A percentile compares a stretch with the other conserved stretches of the same genome.
Conservation (phyloP, 805 yeast genomes). For the Candida andamanensis region DNA sequence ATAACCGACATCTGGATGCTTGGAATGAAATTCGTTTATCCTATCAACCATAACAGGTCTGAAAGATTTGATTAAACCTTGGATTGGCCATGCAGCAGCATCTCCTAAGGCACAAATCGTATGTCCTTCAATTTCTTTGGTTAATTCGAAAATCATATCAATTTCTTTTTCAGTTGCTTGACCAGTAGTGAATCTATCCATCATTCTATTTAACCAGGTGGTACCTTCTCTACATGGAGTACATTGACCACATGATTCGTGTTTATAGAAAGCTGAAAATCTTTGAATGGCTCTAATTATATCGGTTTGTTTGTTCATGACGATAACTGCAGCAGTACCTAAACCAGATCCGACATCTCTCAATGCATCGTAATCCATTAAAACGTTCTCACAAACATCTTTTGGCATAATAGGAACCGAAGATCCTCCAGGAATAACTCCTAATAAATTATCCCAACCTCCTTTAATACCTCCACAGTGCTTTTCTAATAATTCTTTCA, state of each 20-base stretch:
- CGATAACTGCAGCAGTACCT: conserved; percentile 92
- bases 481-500: conserved; percentile 74
- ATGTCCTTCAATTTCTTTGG: conserved; percentile 86
- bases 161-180: conserved; percentile 79
- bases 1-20: conserved; percentile 44
- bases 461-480: conserved; percentile 91
- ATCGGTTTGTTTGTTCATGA: conserved; percentile 83
- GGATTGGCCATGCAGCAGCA: conserved; percentile 93
- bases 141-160: conserved; percentile 77
- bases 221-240: conserved; percentile 95
- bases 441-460: conserved; percentile 88
- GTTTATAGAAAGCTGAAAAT: conserved; percentile 78
- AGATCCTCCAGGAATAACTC: conserved; percentile 87
- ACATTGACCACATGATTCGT: conserved; percentile 93
- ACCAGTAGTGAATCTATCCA: conserved; percentile 75
- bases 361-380: conserved; percentile 87
- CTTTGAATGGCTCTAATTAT: conserved; percentile 83
- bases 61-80: conserved; percentile 81
- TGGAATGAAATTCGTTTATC: conserved; percentile 55
- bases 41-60: conserved; percentile 78
- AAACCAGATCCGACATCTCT: conserved; percentile 82
- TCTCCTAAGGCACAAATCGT: conserved; percentile 91
- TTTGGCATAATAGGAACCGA: conserved; percentile 80
- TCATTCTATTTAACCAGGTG: conserved; percentile 76
- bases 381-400: conserved; percentile 57